Base-by-base conservation (phyloP, 163 green algal genomes). In the Chlamydomonas reinhardtii region DNA sequence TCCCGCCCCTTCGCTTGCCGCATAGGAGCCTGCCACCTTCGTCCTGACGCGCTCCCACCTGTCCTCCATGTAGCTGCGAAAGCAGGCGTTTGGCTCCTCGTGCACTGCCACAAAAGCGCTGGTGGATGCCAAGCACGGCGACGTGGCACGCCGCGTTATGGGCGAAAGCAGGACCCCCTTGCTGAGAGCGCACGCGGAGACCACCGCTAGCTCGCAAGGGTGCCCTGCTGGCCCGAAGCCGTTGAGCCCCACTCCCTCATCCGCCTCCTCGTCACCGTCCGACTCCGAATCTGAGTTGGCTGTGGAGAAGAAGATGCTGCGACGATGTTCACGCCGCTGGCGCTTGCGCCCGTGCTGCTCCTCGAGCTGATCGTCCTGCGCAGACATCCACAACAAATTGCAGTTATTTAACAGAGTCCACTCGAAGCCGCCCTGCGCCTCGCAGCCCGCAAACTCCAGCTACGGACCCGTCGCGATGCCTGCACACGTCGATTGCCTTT, bases 11-110 rank as follows among this genome's bases (percentile, higher is more conserved):
- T 27, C 31, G 20, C 35, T 24, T 75, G 0, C 22, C 48, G 48
- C 48, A 12, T 22, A n/a, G n/a, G 14, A 56, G 48, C 48, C 48
- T 56, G 12, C 11, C 12, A 1, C 48, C 48, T 19, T 19, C 6
- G 9, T 19, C 48, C 6, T 17, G 11, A 56, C 48, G 9, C 0
- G 1, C 6, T 5, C 80, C 11, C 35, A 86, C 70, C 80, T 64
- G 70, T 86, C 82, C 61, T 87, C 82, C 82, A 87, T 87, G 31
- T 87, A 87, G 27, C 32, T 71, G 8, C 82, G 72, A 22, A 75
- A 81, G 32, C 37, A 29, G 16, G 82, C 61, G 32, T 87, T 87
- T 4, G 82, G 37, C 39, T 87, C 82, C 39, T 87, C 82, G 31
- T 68, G 39, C 16, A 87, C 61, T 43, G 82, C 82, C 16, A 87